Base-by-base conservation (phyloP, 2,329 filamentous ascomycete genomes). In the Graphilbum ipis-grandicollis region DNA sequence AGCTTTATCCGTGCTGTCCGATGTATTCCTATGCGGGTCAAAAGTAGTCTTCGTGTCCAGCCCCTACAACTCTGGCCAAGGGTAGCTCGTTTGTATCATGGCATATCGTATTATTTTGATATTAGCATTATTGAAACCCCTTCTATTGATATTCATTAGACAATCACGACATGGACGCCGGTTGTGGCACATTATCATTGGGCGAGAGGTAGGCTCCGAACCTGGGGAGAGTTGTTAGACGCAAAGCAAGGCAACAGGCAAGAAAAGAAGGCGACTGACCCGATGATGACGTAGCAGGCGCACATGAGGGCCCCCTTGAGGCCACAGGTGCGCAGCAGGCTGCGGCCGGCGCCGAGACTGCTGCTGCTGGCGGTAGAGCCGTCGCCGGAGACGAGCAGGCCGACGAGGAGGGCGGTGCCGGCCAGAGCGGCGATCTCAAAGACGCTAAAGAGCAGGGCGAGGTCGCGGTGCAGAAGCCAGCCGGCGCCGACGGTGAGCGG, bases 371-470 rank as follows among this genome's bases (percentile, higher is more conserved):
- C 6, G 26, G 10, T n/a, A 13, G 26, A 35, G 15, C 39, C 38
- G 14, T 83, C 82, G 48, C 90, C 83, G 41, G 86, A 62, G 37
- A 90, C 82, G 41, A 90, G 58, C 53, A 88, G 88, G 56, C 86
- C 88, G 55, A 88, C 81, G 43, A 90, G 83, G 46, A 90, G 74
- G 9, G 83, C 76, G 35, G 74, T 79, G 36, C 86, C 73, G 54
- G 90, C 90, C 49, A 92, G 69, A 40, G 79, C 81, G 19, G 90
- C 79, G 0, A 83, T 90, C 65, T 92, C 83, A 56, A 90, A 92
- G 33, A 83, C 66, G 43, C 82, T 82, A 55, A 92, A 92, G 59
- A 86, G 84, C 28, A 90, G 64, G 18, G 78, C 68, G 73, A 81
- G 78, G 15, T 72, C 62, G 42, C 67, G 60, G 35, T 66, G 66